A percentile compares a stretch with the other conserved stretches of the same genome.
These are phyloP conservation scores for Ascocoryne sarcoides DNA, from an alignment of 2,329 filamentous ascomycete genomes.

Conservation along the genomic window DNA sequence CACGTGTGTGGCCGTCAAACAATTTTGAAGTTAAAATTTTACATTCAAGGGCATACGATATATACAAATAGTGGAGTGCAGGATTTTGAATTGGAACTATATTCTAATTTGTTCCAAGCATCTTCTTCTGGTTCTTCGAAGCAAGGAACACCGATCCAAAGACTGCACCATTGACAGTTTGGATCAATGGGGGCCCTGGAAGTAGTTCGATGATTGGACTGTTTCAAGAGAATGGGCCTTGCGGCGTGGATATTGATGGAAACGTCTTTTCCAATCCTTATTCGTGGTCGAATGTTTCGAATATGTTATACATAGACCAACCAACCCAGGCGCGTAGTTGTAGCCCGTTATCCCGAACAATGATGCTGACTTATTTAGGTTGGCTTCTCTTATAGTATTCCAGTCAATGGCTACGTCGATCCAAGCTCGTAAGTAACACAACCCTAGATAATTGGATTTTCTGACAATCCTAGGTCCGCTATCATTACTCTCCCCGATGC, in stretches of 20 bases:
- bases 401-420: slow-evolving; percentile 20
- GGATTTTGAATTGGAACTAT: neutral
- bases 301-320: slow-evolving; percentile 36
- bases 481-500: slow-evolving; percentile 38
- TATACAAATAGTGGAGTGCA: no score
- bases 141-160: slow-evolving; percentile 37
- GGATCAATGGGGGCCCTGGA: slow-evolving; percentile 60
- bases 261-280: slow-evolving; percentile 36
- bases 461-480: slow-evolving; percentile 6
- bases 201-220: slow-evolving; percentile 54
- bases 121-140: slow-evolving; percentile 34
- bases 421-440: slow-evolving; percentile 5
- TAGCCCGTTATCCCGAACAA: no score
- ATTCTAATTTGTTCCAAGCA: slow-evolving; percentile 6
- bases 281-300: slow-evolving; percentile 52
- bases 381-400: slow-evolving; percentile 31
- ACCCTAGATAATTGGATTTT: neutral
- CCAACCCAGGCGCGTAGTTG: slow-evolving; percentile 16
- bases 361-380: no score
- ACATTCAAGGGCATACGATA: no score
- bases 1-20: no score
- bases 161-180: slow-evolving; percentile 46
- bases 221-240: slow-evolving; percentile 50
- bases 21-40: no score
- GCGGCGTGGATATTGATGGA: slow-evolving; percentile 30